Conservation (phyloP, 257 asterid genomes). For the Mitragyna speciosa region DNA sequence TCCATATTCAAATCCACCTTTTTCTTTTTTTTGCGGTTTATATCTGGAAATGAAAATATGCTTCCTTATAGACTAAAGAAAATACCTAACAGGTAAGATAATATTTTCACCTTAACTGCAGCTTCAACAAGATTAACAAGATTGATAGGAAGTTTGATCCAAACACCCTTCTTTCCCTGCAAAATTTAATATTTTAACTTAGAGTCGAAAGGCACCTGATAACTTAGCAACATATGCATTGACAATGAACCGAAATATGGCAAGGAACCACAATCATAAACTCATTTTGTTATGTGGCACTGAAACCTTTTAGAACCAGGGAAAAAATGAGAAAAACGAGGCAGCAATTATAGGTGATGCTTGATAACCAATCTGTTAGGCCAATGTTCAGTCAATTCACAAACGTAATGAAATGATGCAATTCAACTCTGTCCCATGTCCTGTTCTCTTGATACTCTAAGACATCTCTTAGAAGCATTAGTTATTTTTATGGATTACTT, state of each 20-base stretch:
- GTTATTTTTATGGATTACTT: too few relatives aligned
- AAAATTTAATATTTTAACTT: not conserved
- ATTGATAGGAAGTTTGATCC: conserved; percentile 82
- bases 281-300: too few relatives aligned
- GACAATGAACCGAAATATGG: not conserved
- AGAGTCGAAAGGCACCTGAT: not conserved
- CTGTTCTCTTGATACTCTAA: too few relatives aligned
- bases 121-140: conserved; percentile 76
- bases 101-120: conserved; percentile 62
- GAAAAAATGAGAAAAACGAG: too few relatives aligned
- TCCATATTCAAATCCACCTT: not conserved
- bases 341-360: too few relatives aligned
- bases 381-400: too few relatives aligned
- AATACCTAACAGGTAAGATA: not conserved
- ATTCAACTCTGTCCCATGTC: too few relatives aligned
- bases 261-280: too few relatives aligned
- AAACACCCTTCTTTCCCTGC: conserved; percentile 82
- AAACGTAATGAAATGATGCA: too few relatives aligned
- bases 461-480: too few relatives aligned
- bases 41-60: not conserved
- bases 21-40: not conserved
- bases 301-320: too few relatives aligned
- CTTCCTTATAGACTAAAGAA: not conserved
- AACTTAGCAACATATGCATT: not conserved
- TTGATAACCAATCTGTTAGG: too few relatives aligned